Percentiles rank a stretch among this genome's conserved stretches.
These are phyloP conservation scores for Vaccinium darrowii DNA, from an alignment of 148 eudicot species.

Conservation along the genomic window DNA sequence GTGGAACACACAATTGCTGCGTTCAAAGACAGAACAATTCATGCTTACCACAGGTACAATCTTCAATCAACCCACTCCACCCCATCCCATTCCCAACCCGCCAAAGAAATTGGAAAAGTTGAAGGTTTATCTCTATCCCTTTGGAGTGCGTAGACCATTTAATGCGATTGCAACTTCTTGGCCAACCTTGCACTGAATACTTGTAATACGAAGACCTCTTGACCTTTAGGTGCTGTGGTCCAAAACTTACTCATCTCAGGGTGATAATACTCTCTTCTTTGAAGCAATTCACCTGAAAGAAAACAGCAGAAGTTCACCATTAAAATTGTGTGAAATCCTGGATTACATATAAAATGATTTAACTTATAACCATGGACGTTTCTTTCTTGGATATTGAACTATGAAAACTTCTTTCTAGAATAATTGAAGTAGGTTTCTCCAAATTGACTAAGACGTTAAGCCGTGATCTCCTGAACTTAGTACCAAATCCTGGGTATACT, in stretches of 20 bases:
- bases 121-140: not conserved
- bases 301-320: not conserved
- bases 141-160: not conserved
- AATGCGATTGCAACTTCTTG: not conserved
- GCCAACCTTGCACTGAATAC: not conserved
- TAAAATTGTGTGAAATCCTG: not conserved
- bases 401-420: not conserved
- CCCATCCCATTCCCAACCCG: not conserved
- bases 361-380: not conserved
- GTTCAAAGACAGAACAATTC: constrained; percentile 86
- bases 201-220: not conserved
- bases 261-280: not conserved
- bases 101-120: not conserved
- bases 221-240: not conserved
- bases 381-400: not conserved
- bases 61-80: not conserved
- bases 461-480: not conserved
- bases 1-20: constrained; percentile 94
- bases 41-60: constrained; percentile 87
- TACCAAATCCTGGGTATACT: not conserved
- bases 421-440: not conserved
- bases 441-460: not conserved
- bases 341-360: not conserved
- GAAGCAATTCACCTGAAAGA: not conserved
- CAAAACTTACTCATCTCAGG: not conserved